Evolutionary conservation across 768 basidiomycete genomes (phyloP).

Genomic region (Gloeopeniophorella convolvens): DNA sequence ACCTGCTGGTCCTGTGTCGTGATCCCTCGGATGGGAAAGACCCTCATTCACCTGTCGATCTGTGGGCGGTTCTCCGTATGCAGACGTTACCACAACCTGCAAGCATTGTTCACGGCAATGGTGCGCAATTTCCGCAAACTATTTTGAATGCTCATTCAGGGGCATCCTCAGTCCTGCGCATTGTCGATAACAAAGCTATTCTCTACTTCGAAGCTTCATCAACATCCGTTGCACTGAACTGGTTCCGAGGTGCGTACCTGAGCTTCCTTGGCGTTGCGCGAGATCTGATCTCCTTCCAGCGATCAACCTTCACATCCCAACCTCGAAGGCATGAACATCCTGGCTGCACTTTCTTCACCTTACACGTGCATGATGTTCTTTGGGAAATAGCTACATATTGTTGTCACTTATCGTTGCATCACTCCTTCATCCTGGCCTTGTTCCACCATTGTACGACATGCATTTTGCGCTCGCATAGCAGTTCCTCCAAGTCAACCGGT

Average conservation of each 20-base stretch:
- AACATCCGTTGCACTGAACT: constrained; percentile 78
- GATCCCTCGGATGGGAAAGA: constrained; percentile 81
- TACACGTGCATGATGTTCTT: constrained; percentile 18
- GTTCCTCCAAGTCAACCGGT: neutral
- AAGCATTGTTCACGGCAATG: constrained; percentile 83
- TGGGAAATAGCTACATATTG: constrained; percentile 10
- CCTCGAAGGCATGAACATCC: constrained; percentile 58
- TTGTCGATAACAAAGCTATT: constrained; percentile 90
- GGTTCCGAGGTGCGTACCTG: constrained; percentile 69
- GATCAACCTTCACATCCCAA: constrained; percentile 84
- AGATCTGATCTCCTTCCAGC: constrained; percentile 40
- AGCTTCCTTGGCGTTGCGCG: neutral
- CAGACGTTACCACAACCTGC: constrained; percentile 88
- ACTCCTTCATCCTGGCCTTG: constrained; percentile 3
- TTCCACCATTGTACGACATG: constrained; percentile 21
- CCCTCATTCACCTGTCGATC: constrained; percentile 65
- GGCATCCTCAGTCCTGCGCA: constrained; percentile 54
- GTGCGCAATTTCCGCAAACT: constrained; percentile 33
- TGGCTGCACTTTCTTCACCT: constrained; percentile 17
- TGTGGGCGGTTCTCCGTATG: constrained; percentile 97
- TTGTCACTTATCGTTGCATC: constrained; percentile 12
- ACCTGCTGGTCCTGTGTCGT: constrained; percentile 85
- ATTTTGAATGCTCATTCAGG: constrained; percentile 2
- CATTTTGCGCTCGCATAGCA: constrained; percentile 19
- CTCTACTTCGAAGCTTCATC: constrained; percentile 84